These are phyloP conservation scores for Nigrospora oryzae DNA, from an alignment of 2,329 filamentous ascomycete species.

Conservation along the genomic window DNA sequence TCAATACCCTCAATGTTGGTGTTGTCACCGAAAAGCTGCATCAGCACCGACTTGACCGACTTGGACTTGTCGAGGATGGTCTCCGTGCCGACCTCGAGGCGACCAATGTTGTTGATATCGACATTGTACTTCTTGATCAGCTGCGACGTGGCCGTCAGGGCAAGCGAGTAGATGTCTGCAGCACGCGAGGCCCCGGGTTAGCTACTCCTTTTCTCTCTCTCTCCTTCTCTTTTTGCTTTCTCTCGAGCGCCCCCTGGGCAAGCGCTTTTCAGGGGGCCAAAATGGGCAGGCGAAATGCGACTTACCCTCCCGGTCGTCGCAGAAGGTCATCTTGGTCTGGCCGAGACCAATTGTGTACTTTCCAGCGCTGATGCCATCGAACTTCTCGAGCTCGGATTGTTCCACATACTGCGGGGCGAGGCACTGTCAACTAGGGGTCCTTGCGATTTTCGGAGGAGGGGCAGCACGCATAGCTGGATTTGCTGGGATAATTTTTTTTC, in stretches of 20 bases:
- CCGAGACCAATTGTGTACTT: conserved; percentile 90
- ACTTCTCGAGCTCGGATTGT: conserved; percentile 75
- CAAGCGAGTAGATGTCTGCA: conserved; percentile 79
- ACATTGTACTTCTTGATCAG: conserved; percentile 78
- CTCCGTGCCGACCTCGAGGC: conserved; percentile 79
- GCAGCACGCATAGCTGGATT: neutral
- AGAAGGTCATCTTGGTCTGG: conserved; percentile 89
- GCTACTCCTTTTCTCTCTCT: no score
- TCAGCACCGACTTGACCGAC: conserved; percentile 80
- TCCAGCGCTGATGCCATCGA: conserved; percentile 72
- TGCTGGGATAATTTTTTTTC: neutral
- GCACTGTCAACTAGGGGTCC: conserved; percentile 11
- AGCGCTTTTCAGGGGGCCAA: no score
- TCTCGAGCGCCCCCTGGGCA: no score
- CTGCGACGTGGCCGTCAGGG: conserved; percentile 68
- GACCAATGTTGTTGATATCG: conserved; percentile 68
- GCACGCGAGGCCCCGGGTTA: neutral
- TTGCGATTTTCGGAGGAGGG: conserved; percentile 11
- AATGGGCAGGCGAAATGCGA: conserved; percentile 9
- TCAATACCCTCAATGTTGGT: conserved; percentile 79
- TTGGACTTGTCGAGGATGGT: conserved; percentile 85
- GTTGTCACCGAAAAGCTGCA: conserved; percentile 81
- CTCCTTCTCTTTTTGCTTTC: no score
- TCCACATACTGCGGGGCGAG: conserved; percentile 61
- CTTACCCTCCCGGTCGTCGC: conserved; percentile 79